A percentile compares a stretch with the other conserved stretches of the same genome.
phyloP scores from a whole-genome alignment of 441 rosid genomes.

The Cnidoscolus chayamansa region DNA sequence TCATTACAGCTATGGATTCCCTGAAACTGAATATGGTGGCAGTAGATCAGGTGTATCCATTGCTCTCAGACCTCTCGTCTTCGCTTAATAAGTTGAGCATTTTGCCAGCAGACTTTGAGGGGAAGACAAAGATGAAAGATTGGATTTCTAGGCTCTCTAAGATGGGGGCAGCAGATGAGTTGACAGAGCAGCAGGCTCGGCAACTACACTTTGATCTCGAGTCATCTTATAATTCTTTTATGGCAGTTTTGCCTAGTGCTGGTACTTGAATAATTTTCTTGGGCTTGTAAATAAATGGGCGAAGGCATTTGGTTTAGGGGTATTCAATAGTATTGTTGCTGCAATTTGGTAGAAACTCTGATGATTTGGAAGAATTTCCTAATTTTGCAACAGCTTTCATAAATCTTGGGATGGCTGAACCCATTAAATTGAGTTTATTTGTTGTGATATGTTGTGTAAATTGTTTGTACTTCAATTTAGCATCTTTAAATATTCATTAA shows the following conservation, averaged over 20 bases:
- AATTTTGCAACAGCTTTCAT: slow-evolving; percentile 30
- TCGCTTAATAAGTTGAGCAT: slow-evolving; percentile 75
- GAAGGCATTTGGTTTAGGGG: slow-evolving; percentile 15
- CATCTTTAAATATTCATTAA: slow-evolving; percentile 9
- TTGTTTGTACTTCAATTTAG: slow-evolving; percentile 17
- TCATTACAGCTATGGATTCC: slow-evolving; percentile 89
- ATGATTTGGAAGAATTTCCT: slow-evolving; percentile 19
- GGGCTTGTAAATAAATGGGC: slow-evolving; percentile 24
- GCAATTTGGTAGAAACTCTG: slow-evolving; percentile 20
- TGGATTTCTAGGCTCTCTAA: slow-evolving; percentile 79
- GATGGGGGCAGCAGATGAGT: slow-evolving; percentile 96
- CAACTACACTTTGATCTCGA: slow-evolving; percentile 93
- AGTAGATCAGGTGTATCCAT: slow-evolving; percentile 87
- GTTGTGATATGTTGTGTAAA: slow-evolving; percentile 17
- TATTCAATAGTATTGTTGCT: slow-evolving; percentile 15
- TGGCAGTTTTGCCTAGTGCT: slow-evolving; percentile 94
- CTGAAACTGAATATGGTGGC: slow-evolving; percentile 92
- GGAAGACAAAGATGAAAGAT: slow-evolving; percentile 89
- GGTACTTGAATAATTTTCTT: slow-evolving; percentile 53
- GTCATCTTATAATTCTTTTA: slow-evolving; percentile 90
- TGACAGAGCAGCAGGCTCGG: slow-evolving; percentile 92
- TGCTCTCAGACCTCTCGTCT: slow-evolving; percentile 71
- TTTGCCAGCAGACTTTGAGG: slow-evolving; percentile 85
- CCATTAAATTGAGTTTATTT: slow-evolving; percentile 9
- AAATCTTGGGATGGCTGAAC: slow-evolving; percentile 22